Evolutionary conservation across 169 alveolate species (phyloP).

Genomic region (Eimeria acervulina): DNA sequence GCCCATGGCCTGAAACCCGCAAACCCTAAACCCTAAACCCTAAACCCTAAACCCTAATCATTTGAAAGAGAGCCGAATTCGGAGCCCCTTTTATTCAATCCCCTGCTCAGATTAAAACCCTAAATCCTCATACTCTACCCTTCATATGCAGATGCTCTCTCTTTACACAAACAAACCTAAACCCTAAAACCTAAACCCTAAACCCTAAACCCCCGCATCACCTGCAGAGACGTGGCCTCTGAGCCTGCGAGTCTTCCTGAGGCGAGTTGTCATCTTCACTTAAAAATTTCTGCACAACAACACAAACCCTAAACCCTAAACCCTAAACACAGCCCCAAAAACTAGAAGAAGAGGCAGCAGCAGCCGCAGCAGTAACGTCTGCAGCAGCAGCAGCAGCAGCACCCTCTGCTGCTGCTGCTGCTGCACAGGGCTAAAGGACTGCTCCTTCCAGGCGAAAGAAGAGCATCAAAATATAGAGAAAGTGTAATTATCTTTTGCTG

Average conservation of each 20-base stretch:
- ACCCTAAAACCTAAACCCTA: constrained; percentile 24
- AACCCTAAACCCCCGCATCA: constrained; percentile 3
- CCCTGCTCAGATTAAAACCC: no score
- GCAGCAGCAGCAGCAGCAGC: background rate
- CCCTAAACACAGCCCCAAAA: background rate
- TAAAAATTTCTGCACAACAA: background rate
- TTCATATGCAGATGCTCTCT: no score
- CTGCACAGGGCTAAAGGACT: no score
- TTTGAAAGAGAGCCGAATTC: no score
- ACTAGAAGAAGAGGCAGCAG: background rate
- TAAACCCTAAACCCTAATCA: constrained; percentile 15
- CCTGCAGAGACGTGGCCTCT: constrained; percentile 98
- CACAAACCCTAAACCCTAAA: constrained; percentile 11
- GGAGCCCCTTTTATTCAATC: no score
- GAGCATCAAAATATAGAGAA: no score
- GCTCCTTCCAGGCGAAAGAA: no score
- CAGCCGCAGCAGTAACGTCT: background rate
- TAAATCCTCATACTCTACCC: background rate
- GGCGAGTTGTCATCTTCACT: constrained; percentile 93
- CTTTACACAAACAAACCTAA: background rate
- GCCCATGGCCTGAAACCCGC: constrained; percentile 97
- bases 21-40: constrained; percentile 16
- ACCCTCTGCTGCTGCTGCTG: background rate
- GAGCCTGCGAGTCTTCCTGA: constrained; percentile 97
- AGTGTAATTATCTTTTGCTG: background rate